phyloP scores from a whole-genome alignment of 2,329 filamentous ascomycete genomes.

The Camptophora hylomeconis region DNA sequence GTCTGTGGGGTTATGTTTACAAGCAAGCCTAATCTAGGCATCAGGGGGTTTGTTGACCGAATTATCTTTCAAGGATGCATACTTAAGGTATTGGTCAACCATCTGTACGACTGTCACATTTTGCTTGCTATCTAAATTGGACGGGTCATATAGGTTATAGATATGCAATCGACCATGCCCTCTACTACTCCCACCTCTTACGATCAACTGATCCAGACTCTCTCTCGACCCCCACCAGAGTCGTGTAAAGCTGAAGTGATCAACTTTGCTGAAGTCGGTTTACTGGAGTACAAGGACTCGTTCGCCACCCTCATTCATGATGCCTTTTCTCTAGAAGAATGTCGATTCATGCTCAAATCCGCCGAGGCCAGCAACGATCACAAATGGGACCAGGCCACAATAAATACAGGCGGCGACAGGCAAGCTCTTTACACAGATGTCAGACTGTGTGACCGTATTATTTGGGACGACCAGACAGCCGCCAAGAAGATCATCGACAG shows the following conservation, averaged over 20 bases:
- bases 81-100: too few species aligned
- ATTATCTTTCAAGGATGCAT: too few species aligned
- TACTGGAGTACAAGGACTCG: conserved; percentile 40
- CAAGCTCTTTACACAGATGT: conserved; percentile 46
- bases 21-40: too few species aligned
- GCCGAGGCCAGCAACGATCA: conserved; percentile 33
- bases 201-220: conserved; percentile 1
- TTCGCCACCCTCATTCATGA: conserved; percentile 54
- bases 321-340: conserved; percentile 51
- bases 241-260: conserved; percentile 20
- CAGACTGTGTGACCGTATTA: conserved; percentile 62
- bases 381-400: conserved; percentile 55
- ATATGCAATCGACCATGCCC: too few species aligned
- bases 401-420: conserved; percentile 50
- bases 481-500: conserved; percentile 52
- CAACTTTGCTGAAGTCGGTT: conserved; percentile 37
- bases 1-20: too few species aligned
- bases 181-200: not conserved
- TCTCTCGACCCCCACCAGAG: conserved; percentile 2
- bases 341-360: conserved; percentile 39
- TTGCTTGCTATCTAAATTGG: too few species aligned
- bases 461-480: conserved; percentile 55
- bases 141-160: too few species aligned
- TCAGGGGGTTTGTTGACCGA: too few species aligned
- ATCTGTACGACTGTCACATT: too few species aligned